Evolutionary conservation across 106 monocot genomes (phyloP).

Genomic region (Agapanthus africanus): DNA sequence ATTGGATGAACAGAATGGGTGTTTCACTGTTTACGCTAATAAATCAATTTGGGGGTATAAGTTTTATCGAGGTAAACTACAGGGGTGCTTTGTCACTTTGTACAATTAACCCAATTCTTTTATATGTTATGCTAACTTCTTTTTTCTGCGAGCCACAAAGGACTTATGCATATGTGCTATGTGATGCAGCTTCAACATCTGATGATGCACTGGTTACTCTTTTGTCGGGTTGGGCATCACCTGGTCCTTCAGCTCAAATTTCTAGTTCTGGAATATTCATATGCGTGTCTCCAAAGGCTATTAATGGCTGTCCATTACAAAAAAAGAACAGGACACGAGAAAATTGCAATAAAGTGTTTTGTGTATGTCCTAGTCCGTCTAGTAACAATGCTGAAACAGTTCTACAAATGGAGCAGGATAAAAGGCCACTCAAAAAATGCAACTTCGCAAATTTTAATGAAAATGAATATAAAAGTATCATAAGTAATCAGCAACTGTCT

Average conservation of each 20-base stretch:
- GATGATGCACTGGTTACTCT: conserved; percentile 64
- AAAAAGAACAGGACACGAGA: conserved; percentile 15
- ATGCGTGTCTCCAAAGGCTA: conserved; percentile 27
- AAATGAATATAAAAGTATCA: too few relatives aligned
- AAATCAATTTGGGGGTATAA: too few relatives aligned
- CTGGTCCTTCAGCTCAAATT: conserved; percentile 39
- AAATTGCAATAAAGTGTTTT: conserved; percentile 20
- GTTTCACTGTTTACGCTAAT: too few relatives aligned
- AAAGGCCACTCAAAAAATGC: conserved; percentile 37
- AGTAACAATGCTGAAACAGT: conserved; percentile 2
- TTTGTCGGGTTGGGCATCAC: conserved; percentile 58
- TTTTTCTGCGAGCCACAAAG: too few relatives aligned
- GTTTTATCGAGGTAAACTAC: too few relatives aligned
- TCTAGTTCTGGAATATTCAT: conserved; percentile 40
- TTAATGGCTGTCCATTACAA: conserved; percentile 12
- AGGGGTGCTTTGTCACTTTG: too few relatives aligned
- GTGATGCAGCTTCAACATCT: conserved; percentile 53
- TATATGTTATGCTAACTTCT: too few relatives aligned
- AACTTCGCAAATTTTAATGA: conserved; percentile 23
- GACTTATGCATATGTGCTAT: background rate
- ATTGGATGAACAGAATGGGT: too few relatives aligned
- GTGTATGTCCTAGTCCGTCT: conserved; percentile 27
- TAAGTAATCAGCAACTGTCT: background rate
- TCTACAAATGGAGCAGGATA: conserved; percentile 6
- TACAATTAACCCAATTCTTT: too few relatives aligned